These are phyloP conservation scores for Mycena sanguinolenta DNA, from an alignment of 768 basidiomycete species.

Conservation along the genomic window DNA sequence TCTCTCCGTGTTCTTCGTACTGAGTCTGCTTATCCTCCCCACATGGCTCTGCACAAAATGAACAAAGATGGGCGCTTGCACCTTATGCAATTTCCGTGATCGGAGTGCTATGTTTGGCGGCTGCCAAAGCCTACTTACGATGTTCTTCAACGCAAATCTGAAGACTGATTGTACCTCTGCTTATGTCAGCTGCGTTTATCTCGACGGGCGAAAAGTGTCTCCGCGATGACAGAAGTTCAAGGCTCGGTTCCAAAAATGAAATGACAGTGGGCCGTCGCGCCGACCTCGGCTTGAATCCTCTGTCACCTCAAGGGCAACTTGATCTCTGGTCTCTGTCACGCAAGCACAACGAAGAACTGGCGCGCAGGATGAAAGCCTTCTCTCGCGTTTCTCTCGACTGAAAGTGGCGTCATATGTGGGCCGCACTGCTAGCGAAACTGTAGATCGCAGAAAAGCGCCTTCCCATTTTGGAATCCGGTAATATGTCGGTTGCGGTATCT, in stretches of 20 bases:
- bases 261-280: constrained; percentile 1
- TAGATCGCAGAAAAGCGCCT: not conserved
- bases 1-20: constrained; percentile 20
- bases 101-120: not conserved
- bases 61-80: not conserved
- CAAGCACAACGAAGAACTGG: not conserved
- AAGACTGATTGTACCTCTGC: constrained; percentile 24
- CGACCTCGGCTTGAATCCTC: not conserved
- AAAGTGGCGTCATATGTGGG: constrained; percentile 20
- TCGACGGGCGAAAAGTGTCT: constrained; percentile 24
- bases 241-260: constrained; percentile 1
- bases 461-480: constrained; percentile 14
- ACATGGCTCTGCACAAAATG: not conserved
- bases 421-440: not conserved
- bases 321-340: not conserved
- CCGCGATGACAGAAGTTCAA: constrained; percentile 2
- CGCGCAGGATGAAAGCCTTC: too few relatives aligned
- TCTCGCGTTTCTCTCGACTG: constrained; percentile 1
- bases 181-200: constrained; percentile 5
- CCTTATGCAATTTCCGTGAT: not conserved
- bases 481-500: not conserved
- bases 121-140: not conserved
- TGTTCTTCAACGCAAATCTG: not conserved
- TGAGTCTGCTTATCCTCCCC: not conserved
- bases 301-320: not conserved